Percentiles rank a stretch among this genome's conserved stretches.
Conservation (phyloP, 1,284 basidiomycete genomes). For the Cystobasidium sp. region DNA sequence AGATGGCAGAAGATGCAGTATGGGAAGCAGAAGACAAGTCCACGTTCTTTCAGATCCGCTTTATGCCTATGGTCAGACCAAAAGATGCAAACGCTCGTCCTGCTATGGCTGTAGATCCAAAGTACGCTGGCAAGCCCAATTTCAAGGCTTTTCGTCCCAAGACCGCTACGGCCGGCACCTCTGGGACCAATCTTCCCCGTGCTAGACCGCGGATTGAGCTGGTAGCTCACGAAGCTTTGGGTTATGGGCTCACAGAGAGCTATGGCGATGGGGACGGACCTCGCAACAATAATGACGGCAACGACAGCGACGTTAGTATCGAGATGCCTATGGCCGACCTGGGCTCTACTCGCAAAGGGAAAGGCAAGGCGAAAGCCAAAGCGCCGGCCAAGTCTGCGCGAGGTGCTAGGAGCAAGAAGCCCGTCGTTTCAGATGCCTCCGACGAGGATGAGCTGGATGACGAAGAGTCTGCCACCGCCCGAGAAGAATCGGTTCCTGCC, state of each 20-base stretch:
- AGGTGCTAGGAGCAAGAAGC: not conserved
- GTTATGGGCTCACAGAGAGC: constrained; percentile 28
- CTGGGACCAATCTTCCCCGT: not conserved
- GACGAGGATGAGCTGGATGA: constrained; percentile 32
- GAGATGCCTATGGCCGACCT: constrained; percentile 37
- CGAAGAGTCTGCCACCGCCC: not conserved
- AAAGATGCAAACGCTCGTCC: not conserved
- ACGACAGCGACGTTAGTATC: constrained; percentile 29
- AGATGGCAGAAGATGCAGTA: constrained; percentile 27
- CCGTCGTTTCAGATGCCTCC: constrained; percentile 15
- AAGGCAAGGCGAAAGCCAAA: constrained; percentile 9
- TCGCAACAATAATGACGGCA: not conserved
- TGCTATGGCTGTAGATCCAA: constrained; percentile 10
- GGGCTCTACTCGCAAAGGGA: constrained; percentile 6
- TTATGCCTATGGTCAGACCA: constrained; percentile 14
- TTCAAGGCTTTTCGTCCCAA: constrained; percentile 44
- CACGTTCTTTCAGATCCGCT: constrained; percentile 42
- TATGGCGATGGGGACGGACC: constrained; percentile 5
- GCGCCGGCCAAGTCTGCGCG: constrained; percentile 4
- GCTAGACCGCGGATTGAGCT: not conserved
- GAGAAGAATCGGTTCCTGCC: constrained; percentile 14
- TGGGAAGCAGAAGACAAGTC: constrained; percentile 38
- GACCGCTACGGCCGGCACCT: not conserved
- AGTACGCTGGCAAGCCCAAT: constrained; percentile 31
- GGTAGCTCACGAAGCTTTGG: constrained; percentile 10